These are phyloP conservation scores for Ophiostoma sp. DNA, from an alignment of 2,329 filamentous ascomycete genomes.

Conservation along the genomic window DNA sequence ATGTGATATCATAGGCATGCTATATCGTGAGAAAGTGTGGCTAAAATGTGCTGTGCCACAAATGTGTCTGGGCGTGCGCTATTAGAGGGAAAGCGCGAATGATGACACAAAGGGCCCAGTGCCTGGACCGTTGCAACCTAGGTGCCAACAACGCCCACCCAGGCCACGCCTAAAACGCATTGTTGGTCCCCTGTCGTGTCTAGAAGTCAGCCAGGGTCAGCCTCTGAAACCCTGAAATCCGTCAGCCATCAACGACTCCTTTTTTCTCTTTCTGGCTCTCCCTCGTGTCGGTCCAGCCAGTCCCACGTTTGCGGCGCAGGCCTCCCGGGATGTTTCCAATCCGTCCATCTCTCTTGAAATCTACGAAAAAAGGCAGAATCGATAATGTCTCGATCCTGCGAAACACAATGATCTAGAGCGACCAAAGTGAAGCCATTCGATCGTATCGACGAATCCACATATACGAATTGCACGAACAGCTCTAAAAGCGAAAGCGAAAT, in stretches of 20 bases:
- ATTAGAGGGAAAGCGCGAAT: neutral
- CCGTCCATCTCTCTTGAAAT: neutral
- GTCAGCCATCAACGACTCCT: conserved; percentile 15
- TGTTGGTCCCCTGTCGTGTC: neutral
- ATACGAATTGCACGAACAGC: neutral
- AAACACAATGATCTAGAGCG: neutral
- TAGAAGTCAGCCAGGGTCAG: neutral
- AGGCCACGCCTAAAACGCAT: neutral
- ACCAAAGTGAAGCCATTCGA: neutral
- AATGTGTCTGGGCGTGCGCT: neutral
- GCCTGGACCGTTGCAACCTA: neutral
- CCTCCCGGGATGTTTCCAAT: conserved; percentile 12
- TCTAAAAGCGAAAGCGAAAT: neutral
- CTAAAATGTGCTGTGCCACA: neutral
- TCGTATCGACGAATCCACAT: neutral
- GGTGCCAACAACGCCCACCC: neutral
- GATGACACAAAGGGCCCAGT: neutral
- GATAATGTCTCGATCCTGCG: neutral
- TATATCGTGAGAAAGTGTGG: neutral
- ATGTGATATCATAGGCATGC: neutral
- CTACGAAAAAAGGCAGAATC: neutral
- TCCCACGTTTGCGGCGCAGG: conserved; percentile 17
- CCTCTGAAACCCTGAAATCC: conserved; percentile 7
- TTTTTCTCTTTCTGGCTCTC: neutral
- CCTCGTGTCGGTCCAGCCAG: neutral